phyloP scores from a whole-genome alignment of 345 rosid genomes.

The Punica granatum region DNA sequence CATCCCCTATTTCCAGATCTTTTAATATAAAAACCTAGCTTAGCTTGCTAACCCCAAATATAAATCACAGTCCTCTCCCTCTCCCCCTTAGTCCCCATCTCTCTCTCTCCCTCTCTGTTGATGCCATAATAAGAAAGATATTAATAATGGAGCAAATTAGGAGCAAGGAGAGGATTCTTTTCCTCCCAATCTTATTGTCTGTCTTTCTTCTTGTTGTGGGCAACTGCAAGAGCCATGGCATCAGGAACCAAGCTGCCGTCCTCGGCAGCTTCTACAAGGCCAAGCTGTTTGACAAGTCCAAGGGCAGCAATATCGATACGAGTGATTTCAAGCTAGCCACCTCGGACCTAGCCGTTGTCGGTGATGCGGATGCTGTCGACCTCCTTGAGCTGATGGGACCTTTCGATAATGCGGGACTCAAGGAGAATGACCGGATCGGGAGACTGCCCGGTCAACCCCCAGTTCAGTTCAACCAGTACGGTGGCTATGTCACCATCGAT shows the following conservation, averaged over 20 bases:
- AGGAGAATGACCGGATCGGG: background rate
- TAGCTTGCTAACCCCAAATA: background rate
- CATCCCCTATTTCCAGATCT: no score
- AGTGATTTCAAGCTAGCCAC: background rate
- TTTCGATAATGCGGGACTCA: background rate
- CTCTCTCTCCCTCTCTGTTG: background rate
- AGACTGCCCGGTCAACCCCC: constrained; percentile 13
- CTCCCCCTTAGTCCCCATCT: background rate
- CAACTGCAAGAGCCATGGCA: background rate
- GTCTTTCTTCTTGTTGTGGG: background rate
- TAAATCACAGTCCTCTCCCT: background rate
- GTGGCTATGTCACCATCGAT: constrained; percentile 14
- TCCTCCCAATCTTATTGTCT: background rate
- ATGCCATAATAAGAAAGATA: background rate
- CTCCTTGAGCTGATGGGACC: background rate
- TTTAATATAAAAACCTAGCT: no score
- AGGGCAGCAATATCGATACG: background rate
- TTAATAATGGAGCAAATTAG: background rate
- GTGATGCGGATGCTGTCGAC: no score
- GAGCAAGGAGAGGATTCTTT: background rate
- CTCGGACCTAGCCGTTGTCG: background rate
- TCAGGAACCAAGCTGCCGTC: constrained; percentile 1
- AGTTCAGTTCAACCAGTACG: constrained; percentile 9
- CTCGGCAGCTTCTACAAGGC: background rate
- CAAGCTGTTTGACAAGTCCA: background rate